phyloP scores from a whole-genome alignment of 225 moss, liverwort and hornwort species.

The Antitrichia curtipendula region DNA sequence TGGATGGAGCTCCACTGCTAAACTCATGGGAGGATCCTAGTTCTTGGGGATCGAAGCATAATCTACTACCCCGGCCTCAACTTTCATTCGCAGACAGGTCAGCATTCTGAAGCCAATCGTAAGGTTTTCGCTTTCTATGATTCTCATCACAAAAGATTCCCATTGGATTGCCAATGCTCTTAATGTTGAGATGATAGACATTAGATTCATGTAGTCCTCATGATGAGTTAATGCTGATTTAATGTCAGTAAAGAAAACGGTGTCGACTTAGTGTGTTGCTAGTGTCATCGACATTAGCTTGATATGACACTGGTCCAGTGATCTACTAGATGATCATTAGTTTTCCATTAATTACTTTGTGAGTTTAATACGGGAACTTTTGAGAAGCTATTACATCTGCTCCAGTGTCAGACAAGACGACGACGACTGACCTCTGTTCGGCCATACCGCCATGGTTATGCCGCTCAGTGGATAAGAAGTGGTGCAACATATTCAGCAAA shows the following conservation, averaged over 20 bases:
- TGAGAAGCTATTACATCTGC: background rate
- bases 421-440: background rate
- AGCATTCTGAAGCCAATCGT: background rate
- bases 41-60: constrained; percentile 43
- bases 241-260: background rate
- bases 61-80: constrained; percentile 35
- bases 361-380: background rate
- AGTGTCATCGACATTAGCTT: background rate
- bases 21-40: constrained; percentile 46
- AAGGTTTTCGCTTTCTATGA: background rate
- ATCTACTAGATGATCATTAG: background rate
- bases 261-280: background rate
- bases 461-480: background rate
- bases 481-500: background rate
- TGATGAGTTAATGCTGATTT: background rate
- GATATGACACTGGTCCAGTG: background rate
- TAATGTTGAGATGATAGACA: background rate
- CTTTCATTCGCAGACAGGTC: constrained; percentile 59
- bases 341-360: background rate
- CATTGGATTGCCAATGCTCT: background rate
- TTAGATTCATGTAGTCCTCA: background rate
- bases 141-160: background rate
- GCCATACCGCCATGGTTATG: background rate
- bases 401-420: background rate
- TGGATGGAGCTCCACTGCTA: constrained; percentile 14